A percentile compares a stretch with the other conserved stretches of the same genome.
Conservation (phyloP, 1,284 basidiomycete species). For the Stygiomarasmius scandens region DNA sequence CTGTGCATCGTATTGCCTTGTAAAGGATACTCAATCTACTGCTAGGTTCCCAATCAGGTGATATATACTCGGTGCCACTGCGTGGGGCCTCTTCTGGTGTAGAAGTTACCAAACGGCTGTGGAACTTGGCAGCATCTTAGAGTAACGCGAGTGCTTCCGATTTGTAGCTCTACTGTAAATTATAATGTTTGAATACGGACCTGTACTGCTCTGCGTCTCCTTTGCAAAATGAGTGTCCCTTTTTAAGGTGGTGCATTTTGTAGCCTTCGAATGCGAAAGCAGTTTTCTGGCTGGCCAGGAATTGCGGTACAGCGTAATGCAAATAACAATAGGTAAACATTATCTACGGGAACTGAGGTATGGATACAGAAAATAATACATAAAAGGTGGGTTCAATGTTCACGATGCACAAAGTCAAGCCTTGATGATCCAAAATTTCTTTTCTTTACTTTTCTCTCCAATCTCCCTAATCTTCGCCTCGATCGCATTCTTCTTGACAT, state of each 20-base stretch:
- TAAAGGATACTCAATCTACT: neutral
- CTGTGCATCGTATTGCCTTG: neutral
- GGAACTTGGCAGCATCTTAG: conserved; percentile 56
- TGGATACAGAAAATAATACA: neutral
- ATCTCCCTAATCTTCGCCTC: conserved; percentile 79
- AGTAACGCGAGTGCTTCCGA: too few relatives aligned
- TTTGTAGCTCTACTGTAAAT: too few relatives aligned
- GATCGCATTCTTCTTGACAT: conserved; percentile 80
- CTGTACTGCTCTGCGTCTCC: too few relatives aligned
- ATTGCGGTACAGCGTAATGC: too few relatives aligned
- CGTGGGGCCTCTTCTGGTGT: conserved; percentile 31
- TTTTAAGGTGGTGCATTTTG: too few relatives aligned
- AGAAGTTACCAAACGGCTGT: conserved; percentile 49
- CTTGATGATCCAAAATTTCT: conserved; percentile 72
- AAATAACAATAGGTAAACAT: too few relatives aligned
- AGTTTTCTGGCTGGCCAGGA: too few relatives aligned
- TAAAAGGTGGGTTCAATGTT: neutral
- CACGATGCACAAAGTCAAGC: conserved; percentile 14
- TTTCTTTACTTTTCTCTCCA: conserved; percentile 68
- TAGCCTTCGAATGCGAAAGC: too few relatives aligned
- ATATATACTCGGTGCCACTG: conserved; percentile 52
- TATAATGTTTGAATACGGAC: too few relatives aligned
- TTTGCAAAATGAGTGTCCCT: too few relatives aligned
- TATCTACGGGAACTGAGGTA: too few relatives aligned
- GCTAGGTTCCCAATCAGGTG: conserved; percentile 62